A percentile compares a stretch with the other conserved stretches of the same genome.
Conservation (phyloP, 305 asterid genomes). For the Fraxinus angustifolia region DNA sequence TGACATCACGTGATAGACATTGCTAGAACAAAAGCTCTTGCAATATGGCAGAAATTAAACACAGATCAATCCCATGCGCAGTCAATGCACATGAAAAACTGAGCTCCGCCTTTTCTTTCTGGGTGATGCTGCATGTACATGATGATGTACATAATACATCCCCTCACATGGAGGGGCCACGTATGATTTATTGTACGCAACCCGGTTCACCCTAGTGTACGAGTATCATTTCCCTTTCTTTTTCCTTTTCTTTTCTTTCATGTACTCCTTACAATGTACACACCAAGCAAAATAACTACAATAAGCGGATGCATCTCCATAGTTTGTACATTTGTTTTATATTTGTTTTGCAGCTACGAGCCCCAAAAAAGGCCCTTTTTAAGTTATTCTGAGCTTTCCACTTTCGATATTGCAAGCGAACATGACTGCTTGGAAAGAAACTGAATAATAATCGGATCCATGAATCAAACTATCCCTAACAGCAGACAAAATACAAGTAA, state of each 20-base stretch:
- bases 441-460: neutral
- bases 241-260: neutral
- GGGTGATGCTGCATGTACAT: too few species aligned
- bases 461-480: neutral
- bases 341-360: neutral
- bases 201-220: too few species aligned
- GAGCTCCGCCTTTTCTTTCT: neutral
- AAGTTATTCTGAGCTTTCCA: neutral
- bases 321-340: neutral
- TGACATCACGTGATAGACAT: neutral
- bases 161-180: too few species aligned
- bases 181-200: too few species aligned
- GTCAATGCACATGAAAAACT: neutral
- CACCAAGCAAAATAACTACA: neutral
- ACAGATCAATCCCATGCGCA: neutral
- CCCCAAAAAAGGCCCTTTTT: neutral
- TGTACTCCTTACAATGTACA: neutral
- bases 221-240: too few species aligned
- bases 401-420: neutral
- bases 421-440: neutral
- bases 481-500: neutral
- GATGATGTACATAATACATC: too few species aligned
- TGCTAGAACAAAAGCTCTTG: neutral
- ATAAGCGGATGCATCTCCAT: neutral
- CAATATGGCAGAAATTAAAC: neutral